Evolutionary conservation across 805 yeast genomes (phyloP).

Genomic region (Ascoidea asiatica): DNA sequence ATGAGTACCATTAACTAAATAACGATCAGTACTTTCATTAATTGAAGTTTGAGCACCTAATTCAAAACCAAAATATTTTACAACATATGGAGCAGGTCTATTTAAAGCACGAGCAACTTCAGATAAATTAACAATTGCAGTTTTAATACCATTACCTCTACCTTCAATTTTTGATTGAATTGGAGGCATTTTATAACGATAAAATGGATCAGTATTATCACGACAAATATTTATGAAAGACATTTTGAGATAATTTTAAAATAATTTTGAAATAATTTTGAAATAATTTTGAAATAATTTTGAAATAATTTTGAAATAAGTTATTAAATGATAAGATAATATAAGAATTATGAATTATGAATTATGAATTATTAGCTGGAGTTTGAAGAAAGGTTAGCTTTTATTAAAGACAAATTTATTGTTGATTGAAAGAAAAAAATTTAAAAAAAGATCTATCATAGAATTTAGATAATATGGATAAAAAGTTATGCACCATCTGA

Average conservation of each 20-base stretch:
- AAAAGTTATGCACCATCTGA: background rate
- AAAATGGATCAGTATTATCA: slow-evolving; percentile 94
- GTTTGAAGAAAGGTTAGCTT: no score
- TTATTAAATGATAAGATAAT: no score
- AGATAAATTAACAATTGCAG: slow-evolving; percentile 77
- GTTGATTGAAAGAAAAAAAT: no score
- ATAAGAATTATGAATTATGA: no score
- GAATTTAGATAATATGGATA: background rate
- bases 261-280: no score
- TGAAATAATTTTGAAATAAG: no score
- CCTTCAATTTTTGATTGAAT: slow-evolving; percentile 96
- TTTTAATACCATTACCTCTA: slow-evolving; percentile 97
- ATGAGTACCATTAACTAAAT: slow-evolving; percentile 88
- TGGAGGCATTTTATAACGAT: slow-evolving; percentile 99
- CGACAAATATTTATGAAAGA: slow-evolving; percentile 88
- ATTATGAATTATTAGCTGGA: no score
- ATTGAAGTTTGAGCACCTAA: slow-evolving; percentile 91
- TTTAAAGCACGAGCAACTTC: slow-evolving; percentile 93
- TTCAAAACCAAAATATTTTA: slow-evolving; percentile 93
- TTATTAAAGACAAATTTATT: no score
- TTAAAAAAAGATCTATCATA: background rate
- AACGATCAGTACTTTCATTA: slow-evolving; percentile 72
- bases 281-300: no score
- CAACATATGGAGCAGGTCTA: slow-evolving; percentile 84
- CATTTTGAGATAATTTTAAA: no score